Base-by-base conservation (phyloP, 2,329 filamentous ascomycete species). In the Microdochium nivale region DNA sequence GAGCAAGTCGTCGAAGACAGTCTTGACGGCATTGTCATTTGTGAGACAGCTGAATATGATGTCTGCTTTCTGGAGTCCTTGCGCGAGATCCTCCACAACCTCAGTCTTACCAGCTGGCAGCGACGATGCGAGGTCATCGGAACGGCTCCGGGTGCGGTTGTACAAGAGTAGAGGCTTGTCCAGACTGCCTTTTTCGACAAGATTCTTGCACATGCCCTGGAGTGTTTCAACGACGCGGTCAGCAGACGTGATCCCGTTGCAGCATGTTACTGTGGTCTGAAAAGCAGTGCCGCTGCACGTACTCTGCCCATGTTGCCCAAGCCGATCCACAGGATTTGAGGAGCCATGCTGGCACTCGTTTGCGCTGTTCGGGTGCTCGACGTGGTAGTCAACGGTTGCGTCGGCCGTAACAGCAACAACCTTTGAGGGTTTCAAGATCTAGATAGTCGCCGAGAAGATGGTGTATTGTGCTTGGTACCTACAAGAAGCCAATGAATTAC, bases 281-380 rank as follows among this genome's bases (percentile, higher is more conserved):
- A 46, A 37, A 25, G 37, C 9, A 11, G 50, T 25, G 27, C 19
- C 52, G n/a, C 35, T 27, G 69, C 80, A 72, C 72, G n/a, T n/a
- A 87, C 87, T 63, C 84, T 79, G 58, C 88, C 90, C 83, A 95
- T 95, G 67, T 95, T 95, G 50, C 90, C 90, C 49, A 95, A 78
- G 52, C 90, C 90, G 51, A 95, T 82, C 82, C 84, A 95, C 60
- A 89, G 77, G 49, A 94, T 62, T 67, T 79, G 81, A 52, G 77
- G 74, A 44, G 78, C 70, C 80, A 83, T 82, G 40, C 7, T 44
- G 27, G 27, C 11, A 30, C 27, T 5, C 11, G 27, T 30, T 11
- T 30, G 27, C 27, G 27, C 11, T 11, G 5, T 30, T 5, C 11
- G 5, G 27, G 11, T 30, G 11, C 27, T 30, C 7, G 35, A 8